Base-by-base conservation (phyloP, 805 yeast species). In the Pichia californica region DNA sequence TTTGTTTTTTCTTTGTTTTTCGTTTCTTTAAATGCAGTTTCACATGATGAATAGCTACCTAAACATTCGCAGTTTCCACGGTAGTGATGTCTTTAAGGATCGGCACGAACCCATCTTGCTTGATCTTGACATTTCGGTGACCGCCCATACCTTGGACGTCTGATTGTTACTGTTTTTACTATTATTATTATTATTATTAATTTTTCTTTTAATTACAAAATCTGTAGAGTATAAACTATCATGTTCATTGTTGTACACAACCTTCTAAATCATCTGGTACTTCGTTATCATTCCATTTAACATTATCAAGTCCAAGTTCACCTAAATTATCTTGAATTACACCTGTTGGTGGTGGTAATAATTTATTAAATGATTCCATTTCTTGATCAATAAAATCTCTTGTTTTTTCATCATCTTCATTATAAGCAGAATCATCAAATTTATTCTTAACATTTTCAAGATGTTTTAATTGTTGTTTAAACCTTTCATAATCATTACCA, bases 51-150 rank as follows among this genome's bases (percentile, higher is more conserved):
- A 78, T 71, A 70, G 67, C 67, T 70, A 66, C 80, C 81, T 71
- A 71, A 67, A 81, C 93, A 83, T 83, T 83, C 93, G 91, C 93
- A 83, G 93, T 83, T 83, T 83, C 89, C 91, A 77, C 93, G 93
- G 89, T 82, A 83, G 85, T 67, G 78, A 73, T 78, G 80, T 88
- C 74, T 68, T 68, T 68, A 67, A 57, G 57, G 59, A 56, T 44
- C 27, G 46, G 54, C 56, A 52, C 60, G 88, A 83, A 81, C 89
- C 89, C 84, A 83, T 55, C 49, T 49, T 55, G 54, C 25, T 50
- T 37, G 45, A 31, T 73, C 81, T 74, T 76, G 66, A 82, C 78
- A 73, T 71, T 77, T 67, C 88, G 69, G 88, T 83, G 89, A 82
- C 89, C 91, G 93, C 87, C 73, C 72, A 48, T 62, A 59, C 91